These are phyloP conservation scores for Yamadazyma diospyri DNA, from an alignment of 1,139 yeast genomes.

Conservation along the genomic window DNA sequence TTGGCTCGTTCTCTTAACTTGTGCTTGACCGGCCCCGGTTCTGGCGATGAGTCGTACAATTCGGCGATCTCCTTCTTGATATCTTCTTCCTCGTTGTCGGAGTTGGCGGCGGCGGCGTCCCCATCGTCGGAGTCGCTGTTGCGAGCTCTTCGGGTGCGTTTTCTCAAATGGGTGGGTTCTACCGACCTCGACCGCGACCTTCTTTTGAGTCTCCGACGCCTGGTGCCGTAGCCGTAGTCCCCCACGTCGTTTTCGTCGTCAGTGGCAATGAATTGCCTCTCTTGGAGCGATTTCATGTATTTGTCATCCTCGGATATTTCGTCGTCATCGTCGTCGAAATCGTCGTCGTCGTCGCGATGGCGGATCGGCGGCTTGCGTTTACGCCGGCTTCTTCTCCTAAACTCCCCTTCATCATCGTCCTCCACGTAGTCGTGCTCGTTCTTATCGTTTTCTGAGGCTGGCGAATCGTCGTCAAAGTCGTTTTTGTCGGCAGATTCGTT, in stretches of 20 bases:
- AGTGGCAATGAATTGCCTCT: conserved; percentile 35
- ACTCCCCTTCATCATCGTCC: conserved; percentile 29
- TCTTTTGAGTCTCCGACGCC: conserved; percentile 18
- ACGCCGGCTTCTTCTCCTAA: conserved; percentile 13
- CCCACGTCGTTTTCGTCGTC: conserved; percentile 33
- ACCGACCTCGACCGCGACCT: conserved; percentile 25
- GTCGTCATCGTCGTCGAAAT: conserved; percentile 19
- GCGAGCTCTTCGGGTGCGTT: conserved; percentile 17
- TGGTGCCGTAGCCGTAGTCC: conserved; percentile 26
- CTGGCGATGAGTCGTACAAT: conserved; percentile 50
- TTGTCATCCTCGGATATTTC: conserved; percentile 33
- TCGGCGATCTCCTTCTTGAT: conserved; percentile 52
- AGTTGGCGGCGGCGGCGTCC: conserved; percentile 12
- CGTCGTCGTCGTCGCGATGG: conserved; percentile 19
- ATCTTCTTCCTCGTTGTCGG: conserved; percentile 33
- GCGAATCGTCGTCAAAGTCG: conserved; percentile 11
- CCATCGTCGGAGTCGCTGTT: conserved; percentile 18
- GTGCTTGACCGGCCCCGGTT: conserved; percentile 51
- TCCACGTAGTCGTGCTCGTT: conserved; percentile 18
- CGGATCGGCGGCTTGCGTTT: conserved; percentile 7
- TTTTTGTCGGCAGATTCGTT: background rate
- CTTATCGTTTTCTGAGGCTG: conserved; percentile 15
- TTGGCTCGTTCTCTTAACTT: conserved; percentile 71
- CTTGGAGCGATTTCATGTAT: conserved; percentile 26
- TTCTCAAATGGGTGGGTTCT: conserved; percentile 12